Percentiles rank a stretch among this genome's conserved stretches.
Conservation (phyloP, 2,329 filamentous ascomycete genomes). For the Cordyceps javanica region DNA sequence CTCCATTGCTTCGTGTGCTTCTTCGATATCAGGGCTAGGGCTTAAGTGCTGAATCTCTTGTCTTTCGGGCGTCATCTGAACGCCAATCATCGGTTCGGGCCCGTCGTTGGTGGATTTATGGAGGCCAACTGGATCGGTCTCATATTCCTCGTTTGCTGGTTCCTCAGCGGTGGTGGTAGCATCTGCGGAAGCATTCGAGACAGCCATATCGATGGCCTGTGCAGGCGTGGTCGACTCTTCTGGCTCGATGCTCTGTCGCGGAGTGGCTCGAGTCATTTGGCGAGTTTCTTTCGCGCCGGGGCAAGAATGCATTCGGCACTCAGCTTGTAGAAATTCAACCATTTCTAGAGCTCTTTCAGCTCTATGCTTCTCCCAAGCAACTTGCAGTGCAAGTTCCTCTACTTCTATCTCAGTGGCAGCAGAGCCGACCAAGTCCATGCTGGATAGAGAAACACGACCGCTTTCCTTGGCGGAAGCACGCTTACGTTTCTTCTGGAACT, state of each 20-base stretch:
- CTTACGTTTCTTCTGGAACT: conserved; percentile 26
- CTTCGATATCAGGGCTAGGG: background rate
- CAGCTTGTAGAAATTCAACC: conserved; percentile 69
- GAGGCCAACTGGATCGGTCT: conserved; percentile 18
- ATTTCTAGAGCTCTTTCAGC: conserved; percentile 66
- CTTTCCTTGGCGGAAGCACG: conserved; percentile 29
- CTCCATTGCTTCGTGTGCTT: background rate
- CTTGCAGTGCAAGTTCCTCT: conserved; percentile 46
- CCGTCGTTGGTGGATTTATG: conserved; percentile 11
- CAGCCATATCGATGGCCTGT: background rate
- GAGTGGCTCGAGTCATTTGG: background rate
- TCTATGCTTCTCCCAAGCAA: conserved; percentile 55
- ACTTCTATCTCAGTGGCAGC: conserved; percentile 52
- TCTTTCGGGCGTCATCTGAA: background rate
- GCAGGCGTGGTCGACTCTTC: background rate
- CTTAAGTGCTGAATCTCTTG: conserved; percentile 23
- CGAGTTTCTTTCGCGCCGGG: conserved; percentile 42
- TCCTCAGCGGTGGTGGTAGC: background rate
- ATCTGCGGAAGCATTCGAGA: background rate
- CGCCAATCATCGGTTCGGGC: conserved; percentile 6
- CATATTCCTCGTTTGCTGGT: background rate
- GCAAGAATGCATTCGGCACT: conserved; percentile 65
- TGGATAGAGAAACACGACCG: conserved; percentile 40
- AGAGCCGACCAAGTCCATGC: conserved; percentile 48
- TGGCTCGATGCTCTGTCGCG: background rate